Conservation (phyloP, 345 rosid species). For the Eucalyptus erythrocorys region DNA sequence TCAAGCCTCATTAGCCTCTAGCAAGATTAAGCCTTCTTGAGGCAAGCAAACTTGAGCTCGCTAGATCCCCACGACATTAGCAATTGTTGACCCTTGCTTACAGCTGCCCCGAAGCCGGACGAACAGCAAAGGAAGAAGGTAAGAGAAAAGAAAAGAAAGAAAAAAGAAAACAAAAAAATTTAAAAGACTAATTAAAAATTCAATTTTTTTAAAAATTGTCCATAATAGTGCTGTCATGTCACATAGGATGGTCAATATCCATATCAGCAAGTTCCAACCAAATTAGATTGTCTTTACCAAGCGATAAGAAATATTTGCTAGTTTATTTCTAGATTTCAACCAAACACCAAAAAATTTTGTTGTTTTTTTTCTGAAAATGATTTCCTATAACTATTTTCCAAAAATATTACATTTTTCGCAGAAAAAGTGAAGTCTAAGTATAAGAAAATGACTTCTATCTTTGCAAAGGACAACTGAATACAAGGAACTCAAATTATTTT, state of each 20-base stretch:
- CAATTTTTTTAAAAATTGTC: too few species aligned
- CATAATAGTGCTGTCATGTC: rapidly evolving
- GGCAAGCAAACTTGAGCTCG: rapidly evolving
- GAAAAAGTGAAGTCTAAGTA: background rate
- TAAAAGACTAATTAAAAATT: too few species aligned
- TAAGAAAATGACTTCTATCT: background rate
- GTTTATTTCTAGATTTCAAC: too few species aligned
- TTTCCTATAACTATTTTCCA: too few species aligned
- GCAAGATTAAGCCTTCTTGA: background rate
- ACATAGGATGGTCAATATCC: rapidly evolving
- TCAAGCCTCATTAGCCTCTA: background rate
- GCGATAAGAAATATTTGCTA: rapidly evolving
- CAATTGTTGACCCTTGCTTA: background rate
- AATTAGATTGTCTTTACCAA: background rate
- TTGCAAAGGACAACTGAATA: background rate
- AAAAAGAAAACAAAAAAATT: too few species aligned
- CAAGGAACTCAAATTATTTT: background rate
- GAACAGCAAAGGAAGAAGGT: rapidly evolving
- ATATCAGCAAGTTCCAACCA: rapidly evolving
- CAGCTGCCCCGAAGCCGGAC: rapidly evolving
- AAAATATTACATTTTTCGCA: rapidly evolving
- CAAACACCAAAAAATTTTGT: too few species aligned
- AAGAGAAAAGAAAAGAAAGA: too few species aligned
- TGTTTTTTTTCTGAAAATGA: background rate
- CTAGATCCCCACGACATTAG: background rate